phyloP scores from a whole-genome alignment of 1,284 basidiomycete genomes.

The Sanghuangporus baumii region DNA sequence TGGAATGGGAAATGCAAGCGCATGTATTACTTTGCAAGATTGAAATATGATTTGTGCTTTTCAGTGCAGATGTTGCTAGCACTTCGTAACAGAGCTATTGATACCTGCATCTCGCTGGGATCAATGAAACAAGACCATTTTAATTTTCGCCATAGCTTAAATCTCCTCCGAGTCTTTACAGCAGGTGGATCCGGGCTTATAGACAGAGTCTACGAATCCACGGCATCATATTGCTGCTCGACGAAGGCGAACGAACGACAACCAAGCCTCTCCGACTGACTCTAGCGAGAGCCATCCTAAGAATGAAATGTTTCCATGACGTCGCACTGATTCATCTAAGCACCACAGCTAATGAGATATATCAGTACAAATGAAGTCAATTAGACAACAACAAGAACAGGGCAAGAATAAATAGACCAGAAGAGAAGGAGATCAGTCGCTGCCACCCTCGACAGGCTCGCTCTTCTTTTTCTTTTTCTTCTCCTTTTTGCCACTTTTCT shows the following conservation, averaged over 20 bases:
- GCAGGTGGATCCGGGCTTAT: too few relatives aligned
- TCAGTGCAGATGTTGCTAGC: background rate
- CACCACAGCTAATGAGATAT: background rate
- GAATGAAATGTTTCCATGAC: too few relatives aligned
- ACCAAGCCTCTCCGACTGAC: too few relatives aligned
- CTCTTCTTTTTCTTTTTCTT: constrained; percentile 32
- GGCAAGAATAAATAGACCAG: background rate
- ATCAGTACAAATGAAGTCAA: background rate
- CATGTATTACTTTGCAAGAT: background rate
- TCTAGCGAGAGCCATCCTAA: too few relatives aligned
- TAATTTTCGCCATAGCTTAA: too few relatives aligned
- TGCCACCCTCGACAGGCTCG: constrained; percentile 15
- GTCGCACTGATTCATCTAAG: background rate
- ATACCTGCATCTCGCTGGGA: background rate
- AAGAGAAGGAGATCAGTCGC: background rate
- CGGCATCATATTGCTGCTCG: too few relatives aligned
- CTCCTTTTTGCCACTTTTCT: constrained; percentile 31
- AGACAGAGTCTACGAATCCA: too few relatives aligned
- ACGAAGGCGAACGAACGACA: too few relatives aligned
- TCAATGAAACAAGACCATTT: too few relatives aligned
- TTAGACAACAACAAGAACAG: background rate
- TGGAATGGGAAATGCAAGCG: background rate
- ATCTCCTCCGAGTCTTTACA: too few relatives aligned
- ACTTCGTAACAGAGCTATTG: background rate
- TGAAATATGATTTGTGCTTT: background rate